These are phyloP conservation scores for Parachlorella kessleri DNA, from an alignment of 139 green algal genomes.

Conservation along the genomic window DNA sequence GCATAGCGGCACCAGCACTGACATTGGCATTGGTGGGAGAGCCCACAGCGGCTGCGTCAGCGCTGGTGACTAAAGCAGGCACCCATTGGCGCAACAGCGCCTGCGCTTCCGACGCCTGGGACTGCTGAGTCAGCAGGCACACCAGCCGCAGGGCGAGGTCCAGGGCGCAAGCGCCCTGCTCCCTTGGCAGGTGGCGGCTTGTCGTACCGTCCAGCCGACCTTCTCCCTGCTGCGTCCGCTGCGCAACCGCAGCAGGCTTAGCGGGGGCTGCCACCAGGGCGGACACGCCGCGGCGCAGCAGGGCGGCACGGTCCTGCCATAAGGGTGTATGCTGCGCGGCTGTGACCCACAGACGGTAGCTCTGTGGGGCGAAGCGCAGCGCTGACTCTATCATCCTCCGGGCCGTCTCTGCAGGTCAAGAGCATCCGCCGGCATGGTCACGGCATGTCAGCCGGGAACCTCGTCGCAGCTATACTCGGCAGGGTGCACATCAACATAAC, in stretches of 20 bases:
- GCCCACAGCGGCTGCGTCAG: neutral
- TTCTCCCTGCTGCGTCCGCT: neutral
- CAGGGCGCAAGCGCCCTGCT: neutral
- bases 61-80: neutral
- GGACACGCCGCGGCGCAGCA: constrained; percentile 13
- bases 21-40: neutral
- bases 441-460: too few species aligned
- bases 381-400: constrained; percentile 16
- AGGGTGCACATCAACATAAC: neutral
- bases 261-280: neutral
- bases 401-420: neutral
- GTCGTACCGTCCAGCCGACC: too few species aligned
- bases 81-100: constrained; percentile 4
- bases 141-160: constrained; percentile 25
- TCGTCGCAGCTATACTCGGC: too few species aligned
- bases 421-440: too few species aligned
- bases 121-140: constrained; percentile 9
- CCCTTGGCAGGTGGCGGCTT: neutral
- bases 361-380: constrained; percentile 14
- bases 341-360: constrained; percentile 22
- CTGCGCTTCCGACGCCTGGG: neutral
- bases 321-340: neutral
- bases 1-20: constrained; percentile 2
- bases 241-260: neutral
- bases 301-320: constrained; percentile 11